Evolutionary conservation across 371 early-diverging fungal species (phyloP).

Genomic region (Saksenaea vasiformis): DNA sequence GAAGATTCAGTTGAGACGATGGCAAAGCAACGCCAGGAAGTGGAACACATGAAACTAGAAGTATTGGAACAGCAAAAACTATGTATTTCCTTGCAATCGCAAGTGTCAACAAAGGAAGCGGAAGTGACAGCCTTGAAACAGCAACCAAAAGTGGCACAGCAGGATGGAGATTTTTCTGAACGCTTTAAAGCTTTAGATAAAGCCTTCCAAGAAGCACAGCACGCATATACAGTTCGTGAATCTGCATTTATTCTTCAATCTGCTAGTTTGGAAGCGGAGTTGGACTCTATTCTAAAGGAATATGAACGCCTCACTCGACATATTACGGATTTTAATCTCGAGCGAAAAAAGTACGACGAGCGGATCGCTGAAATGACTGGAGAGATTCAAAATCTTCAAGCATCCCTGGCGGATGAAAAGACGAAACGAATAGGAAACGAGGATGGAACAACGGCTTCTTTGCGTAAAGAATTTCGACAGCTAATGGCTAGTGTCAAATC

Average conservation of each 20-base stretch:
- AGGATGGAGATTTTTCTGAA: background rate
- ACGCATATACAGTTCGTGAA: conserved; percentile 37
- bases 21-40: background rate
- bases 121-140: background rate
- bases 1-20: background rate
- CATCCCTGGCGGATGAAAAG: conserved; percentile 32
- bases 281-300: conserved; percentile 45
- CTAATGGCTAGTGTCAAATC: conserved; percentile 51
- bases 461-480: conserved; percentile 60
- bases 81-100: background rate
- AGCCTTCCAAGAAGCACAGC: conserved; percentile 19
- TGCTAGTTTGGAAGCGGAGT: conserved; percentile 43
- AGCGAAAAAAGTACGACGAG: conserved; percentile 37
- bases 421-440: conserved; percentile 22
- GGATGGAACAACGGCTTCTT: conserved; percentile 34
- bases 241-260: conserved; percentile 35
- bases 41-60: background rate
- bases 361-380: conserved; percentile 21
- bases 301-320: conserved; percentile 54
- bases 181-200: background rate
- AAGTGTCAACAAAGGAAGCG: background rate
- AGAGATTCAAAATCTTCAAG: conserved; percentile 30
- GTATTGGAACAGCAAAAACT: background rate
- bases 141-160: background rate
- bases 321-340: conserved; percentile 45